Evolutionary conservation across 148 eudicot genomes (phyloP).

Genomic region (Fagopyrum esculentum): DNA sequence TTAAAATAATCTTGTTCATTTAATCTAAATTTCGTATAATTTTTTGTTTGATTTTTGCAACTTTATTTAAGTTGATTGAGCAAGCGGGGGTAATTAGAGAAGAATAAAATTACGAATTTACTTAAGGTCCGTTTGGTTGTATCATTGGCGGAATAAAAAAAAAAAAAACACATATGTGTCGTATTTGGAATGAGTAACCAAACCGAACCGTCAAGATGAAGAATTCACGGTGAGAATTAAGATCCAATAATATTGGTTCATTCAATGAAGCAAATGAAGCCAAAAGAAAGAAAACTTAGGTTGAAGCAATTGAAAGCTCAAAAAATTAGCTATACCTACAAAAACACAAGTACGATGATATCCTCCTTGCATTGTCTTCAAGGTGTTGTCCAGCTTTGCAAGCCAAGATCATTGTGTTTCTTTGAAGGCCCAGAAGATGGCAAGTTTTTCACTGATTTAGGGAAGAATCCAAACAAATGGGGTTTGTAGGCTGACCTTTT

Average conservation of each 20-base stretch:
- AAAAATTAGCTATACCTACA: neutral
- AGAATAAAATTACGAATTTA: neutral
- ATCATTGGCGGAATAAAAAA: no score
- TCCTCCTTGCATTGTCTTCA: neutral
- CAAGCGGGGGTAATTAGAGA: neutral
- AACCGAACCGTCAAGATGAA: neutral
- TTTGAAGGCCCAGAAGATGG: conserved; percentile 13
- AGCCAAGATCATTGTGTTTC: conserved; percentile 15
- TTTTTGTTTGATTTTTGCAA: neutral
- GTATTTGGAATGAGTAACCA: no score
- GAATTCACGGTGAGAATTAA: neutral
- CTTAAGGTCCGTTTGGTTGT: neutral
- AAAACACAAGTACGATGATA: neutral
- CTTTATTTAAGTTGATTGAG: neutral
- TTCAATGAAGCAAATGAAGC: neutral
- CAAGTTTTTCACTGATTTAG: conserved; percentile 10
- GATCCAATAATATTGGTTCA: neutral
- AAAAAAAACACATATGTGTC: no score
- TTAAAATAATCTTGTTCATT: no score
- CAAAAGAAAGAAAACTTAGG: no score
- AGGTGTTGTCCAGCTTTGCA: conserved; percentile 13
- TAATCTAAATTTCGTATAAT: no score
- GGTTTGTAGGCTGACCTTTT: neutral
- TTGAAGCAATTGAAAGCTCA: neutral
- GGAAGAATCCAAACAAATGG: conserved; percentile 11